Percentiles rank a stretch among this genome's conserved stretches.
phyloP scores from a whole-genome alignment of 2,329 filamentous ascomycete species.

The Phyllosticta capitalensis region DNA sequence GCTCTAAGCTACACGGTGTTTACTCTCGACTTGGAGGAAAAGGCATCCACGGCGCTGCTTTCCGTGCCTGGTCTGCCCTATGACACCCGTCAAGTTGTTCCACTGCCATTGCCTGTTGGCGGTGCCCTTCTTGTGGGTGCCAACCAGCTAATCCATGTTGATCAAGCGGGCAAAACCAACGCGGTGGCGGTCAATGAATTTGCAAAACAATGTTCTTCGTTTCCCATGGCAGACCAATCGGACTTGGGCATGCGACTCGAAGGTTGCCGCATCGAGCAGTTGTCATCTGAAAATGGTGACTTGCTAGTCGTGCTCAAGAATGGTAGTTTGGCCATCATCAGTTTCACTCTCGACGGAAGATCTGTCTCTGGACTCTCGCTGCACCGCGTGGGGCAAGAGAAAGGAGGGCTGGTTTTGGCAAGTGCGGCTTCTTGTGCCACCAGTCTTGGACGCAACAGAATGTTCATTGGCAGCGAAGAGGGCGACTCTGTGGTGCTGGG shows the following conservation, averaged over 20 bases:
- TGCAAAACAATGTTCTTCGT: constrained; percentile 71
- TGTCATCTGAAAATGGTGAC: constrained; percentile 71
- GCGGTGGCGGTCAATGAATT: constrained; percentile 90
- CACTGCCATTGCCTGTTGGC: constrained; percentile 76
- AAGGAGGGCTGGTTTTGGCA: constrained; percentile 54
- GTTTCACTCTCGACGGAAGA: constrained; percentile 80
- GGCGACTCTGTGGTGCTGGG: constrained; percentile 72
- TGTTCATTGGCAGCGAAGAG: constrained; percentile 82
- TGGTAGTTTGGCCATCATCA: constrained; percentile 65
- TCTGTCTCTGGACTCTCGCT: constrained; percentile 83
- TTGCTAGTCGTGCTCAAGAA: constrained; percentile 72
- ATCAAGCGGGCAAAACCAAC: constrained; percentile 89
- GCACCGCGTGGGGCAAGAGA: constrained; percentile 51
- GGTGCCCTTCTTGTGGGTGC: constrained; percentile 77
- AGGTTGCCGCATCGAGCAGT: constrained; percentile 64
- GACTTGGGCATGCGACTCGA: constrained; percentile 72
- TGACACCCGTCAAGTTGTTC: constrained; percentile 73
- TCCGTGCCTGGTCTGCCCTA: constrained; percentile 79
- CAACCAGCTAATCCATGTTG: constrained; percentile 90
- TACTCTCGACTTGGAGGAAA: constrained; percentile 86
- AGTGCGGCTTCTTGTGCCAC: constrained; percentile 60
- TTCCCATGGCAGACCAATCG: constrained; percentile 78
- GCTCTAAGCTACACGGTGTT: constrained; percentile 87
- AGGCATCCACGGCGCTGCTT: constrained; percentile 83
- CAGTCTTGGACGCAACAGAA: constrained; percentile 53